These are phyloP conservation scores for Chlorencoelia australis DNA, from an alignment of 2,329 filamentous ascomycete species.

Conservation along the genomic window DNA sequence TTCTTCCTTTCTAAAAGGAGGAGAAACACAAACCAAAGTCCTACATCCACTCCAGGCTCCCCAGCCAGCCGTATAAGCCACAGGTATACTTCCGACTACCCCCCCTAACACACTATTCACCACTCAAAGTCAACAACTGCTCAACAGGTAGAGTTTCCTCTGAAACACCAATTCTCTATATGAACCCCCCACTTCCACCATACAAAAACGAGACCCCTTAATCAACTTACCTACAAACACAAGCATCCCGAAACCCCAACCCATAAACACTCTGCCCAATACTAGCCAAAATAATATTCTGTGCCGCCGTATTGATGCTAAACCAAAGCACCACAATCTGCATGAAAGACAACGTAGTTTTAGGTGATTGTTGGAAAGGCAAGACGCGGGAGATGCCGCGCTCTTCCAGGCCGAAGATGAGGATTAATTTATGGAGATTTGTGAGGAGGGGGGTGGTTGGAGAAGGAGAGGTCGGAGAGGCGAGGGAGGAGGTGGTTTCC, in stretches of 20 bases:
- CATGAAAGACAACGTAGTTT: conserved; percentile 18
- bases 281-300: conserved; percentile 56
- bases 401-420: conserved; percentile 35
- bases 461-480: no score
- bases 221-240: no score
- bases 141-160: no score
- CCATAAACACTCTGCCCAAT: conserved; percentile 48
- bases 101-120: conserved; percentile 49
- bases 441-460: no score
- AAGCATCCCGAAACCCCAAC: conserved; percentile 46
- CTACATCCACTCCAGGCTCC: conserved; percentile 51
- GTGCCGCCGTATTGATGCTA: conserved; percentile 51
- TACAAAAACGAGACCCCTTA: no score
- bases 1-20: no score
- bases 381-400: conserved; percentile 50
- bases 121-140: no score
- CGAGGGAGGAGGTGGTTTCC: no score
- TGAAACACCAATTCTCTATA: no score
- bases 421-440: no score
- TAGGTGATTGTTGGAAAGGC: conserved; percentile 39
- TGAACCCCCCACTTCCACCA: no score
- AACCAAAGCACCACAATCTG: conserved; percentile 44
- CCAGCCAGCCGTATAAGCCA: conserved; percentile 52
- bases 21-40: conserved; percentile 38
- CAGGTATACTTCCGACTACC: conserved; percentile 41